Evolutionary conservation across 495 filamentous ascomycete species (phyloP).

Genomic region (Penicillium cosmopolitanum): DNA sequence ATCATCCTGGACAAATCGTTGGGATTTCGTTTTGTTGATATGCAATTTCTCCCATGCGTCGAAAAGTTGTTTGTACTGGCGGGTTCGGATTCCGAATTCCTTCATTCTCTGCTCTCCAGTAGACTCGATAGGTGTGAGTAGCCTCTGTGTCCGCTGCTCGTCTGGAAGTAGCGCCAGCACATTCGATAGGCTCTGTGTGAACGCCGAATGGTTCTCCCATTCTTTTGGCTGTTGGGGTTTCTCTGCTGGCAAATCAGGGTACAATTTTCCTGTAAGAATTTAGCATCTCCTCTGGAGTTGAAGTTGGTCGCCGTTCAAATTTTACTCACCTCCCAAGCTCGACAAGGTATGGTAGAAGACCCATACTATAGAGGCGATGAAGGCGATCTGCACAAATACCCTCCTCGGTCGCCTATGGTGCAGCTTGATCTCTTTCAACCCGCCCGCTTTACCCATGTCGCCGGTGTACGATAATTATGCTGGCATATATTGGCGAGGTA

Average conservation of each 20-base stretch:
- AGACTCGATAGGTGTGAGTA: slow-evolving; percentile 14
- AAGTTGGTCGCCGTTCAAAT: not conserved
- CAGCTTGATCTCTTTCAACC: slow-evolving; percentile 2
- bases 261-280: not conserved
- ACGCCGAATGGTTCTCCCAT: not conserved
- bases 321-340: not conserved
- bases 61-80: slow-evolving; percentile 20
- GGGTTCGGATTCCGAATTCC: slow-evolving; percentile 25
- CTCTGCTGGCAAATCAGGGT: not conserved
- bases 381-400: slow-evolving; percentile 1
- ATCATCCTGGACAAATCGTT: not conserved
- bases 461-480: not conserved
- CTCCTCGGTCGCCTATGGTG: slow-evolving; percentile 3
- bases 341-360: slow-evolving; percentile 1
- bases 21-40: not conserved
- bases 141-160: slow-evolving; percentile 2
- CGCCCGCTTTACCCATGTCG: not conserved
- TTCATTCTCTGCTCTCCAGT: slow-evolving; percentile 22
- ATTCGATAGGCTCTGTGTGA: not conserved
- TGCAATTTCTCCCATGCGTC: slow-evolving; percentile 25
- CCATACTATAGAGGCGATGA: not conserved
- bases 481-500: not conserved
- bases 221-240: not conserved
- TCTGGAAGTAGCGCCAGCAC: not conserved
- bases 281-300: not conserved